Base-by-base conservation (phyloP, 495 filamentous ascomycete species). In the Neurospora sp. region DNA sequence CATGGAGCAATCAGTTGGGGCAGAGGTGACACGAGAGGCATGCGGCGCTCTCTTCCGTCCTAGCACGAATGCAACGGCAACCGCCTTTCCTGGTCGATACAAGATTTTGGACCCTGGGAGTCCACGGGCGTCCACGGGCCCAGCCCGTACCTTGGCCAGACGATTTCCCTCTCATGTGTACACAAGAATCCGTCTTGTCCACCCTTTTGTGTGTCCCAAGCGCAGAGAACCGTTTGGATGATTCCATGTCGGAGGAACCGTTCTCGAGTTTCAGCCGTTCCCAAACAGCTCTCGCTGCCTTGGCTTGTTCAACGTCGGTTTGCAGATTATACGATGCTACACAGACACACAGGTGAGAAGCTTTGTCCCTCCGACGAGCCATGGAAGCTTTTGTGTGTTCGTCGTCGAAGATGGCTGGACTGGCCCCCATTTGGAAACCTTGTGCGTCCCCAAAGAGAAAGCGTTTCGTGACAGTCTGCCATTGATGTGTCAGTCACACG, bases 41-140 rank as follows among this genome's bases (percentile, higher is more conserved):
- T 48, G 40, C 72, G 72, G 41, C 68, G 39, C 72, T 37, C 68
- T 73, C 68, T 53, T 73, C 70, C 70, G 61, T 44, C 70, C 44
- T 74, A 31, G 10, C 73, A 74, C 70, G 72, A 59, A 69, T 72
- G 66, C 68, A 53, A 69, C 61, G 35, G 69, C 69, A 18, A 70
- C 44, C 69, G 18, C 71, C 70, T 40, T 53, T 68, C 44, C 59
- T 59, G 44, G 31, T 42, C 48, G 69, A 70, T 66, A 72, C 66
- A 71, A 70, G 73, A 41, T 69, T n/a, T 69, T 31, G 38, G 40
- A 68, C 22, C 22, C 37, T 38, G 12, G 27, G 31, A 31, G 22
- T 16, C 12, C 22, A 61, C 22, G 22, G 53, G 22, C 20, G 27
- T 66, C 53, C 27, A 66, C 27, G 38, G 31, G 6, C 27, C 73